Evolutionary conservation across 768 basidiomycete species (phyloP), one percentile per base, ranked within the genome.

Genomic region (Termitomyces titanicus): DNA sequence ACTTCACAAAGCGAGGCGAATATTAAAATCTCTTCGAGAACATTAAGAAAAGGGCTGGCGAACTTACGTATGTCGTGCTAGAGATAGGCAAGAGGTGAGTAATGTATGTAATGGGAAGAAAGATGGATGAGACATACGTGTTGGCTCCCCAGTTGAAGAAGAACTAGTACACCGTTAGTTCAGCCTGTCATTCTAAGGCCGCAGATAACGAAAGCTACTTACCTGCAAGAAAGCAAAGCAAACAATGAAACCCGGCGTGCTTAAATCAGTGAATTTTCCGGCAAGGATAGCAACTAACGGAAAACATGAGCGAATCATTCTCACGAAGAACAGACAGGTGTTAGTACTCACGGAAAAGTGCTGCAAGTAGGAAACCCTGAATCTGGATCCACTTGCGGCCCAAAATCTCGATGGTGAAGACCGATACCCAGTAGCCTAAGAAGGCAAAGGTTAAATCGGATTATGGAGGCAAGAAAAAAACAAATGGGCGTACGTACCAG

Each of bases 141-240:
- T 89, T 89, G 3, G 86, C 85, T 18, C 89, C 88, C 62, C 89
- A 91, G 72, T 90, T 89, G 77, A 89, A 89, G 77, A 89, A 88
- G 74, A 88, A 88, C 75, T 84, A 22, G 6, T 15, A n/a, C 11
- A 18, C 20, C 5, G 39, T 20, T 18, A 22, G 18, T 20, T 22
- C 11, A 40, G 39, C 20, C 11, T 22, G 39, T n/a, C 11, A 22
- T n/a, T n/a, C n/a, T n/a, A n/a, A n/a, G n/a, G n/a, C n/a, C n/a
- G n/a, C n/a, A n/a, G 42, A 45, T 25, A 3, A 20, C 12, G 31
- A 22, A 35, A 53, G 10, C 56, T 27, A 20, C 55, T 11, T 33
- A 80, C 76, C 69, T 88, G 87, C 22, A 89, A 71, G 61, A 91
- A 70, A 0, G 88, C 77, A 64, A 92, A 92, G 71, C 78, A 80